Conservation (phyloP, 2,329 filamentous ascomycete species). For the Colletotrichum salicis region DNA sequence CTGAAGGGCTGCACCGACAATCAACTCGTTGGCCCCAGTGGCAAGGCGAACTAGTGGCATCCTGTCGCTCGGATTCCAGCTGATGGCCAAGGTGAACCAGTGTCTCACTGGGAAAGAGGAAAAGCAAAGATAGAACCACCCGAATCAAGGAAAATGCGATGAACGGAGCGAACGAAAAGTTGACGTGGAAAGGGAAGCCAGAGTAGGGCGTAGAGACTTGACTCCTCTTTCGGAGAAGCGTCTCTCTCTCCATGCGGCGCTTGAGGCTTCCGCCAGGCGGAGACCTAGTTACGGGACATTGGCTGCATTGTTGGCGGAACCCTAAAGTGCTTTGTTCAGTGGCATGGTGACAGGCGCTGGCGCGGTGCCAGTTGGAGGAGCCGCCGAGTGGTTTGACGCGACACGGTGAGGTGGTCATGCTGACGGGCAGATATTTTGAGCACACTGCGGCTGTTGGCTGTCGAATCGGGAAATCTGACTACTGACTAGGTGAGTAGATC, state of each 20-base stretch:
- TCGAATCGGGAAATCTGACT: not conserved
- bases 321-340: not conserved
- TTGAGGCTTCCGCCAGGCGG: slow-evolving; percentile 1
- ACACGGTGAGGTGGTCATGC: not conserved
- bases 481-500: not conserved
- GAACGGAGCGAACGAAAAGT: not conserved
- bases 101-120: not conserved
- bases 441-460: not conserved
- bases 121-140: slow-evolving; percentile 1
- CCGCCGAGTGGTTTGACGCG: not conserved
- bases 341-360: not conserved
- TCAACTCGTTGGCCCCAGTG: not conserved
- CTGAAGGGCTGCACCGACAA: not conserved
- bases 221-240: slow-evolving; percentile 10
- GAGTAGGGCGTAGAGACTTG: not conserved
- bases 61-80: slow-evolving; percentile 1
- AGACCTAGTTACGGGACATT: slow-evolving; percentile 17
- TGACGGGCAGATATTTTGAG: not conserved
- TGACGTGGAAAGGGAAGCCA: not conserved
- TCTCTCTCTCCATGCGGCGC: slow-evolving; percentile 1
- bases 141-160: not conserved
- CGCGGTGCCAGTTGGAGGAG: not conserved
- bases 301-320: not conserved
- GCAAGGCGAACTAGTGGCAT: not conserved
- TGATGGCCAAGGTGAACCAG: slow-evolving; percentile 3